Conservation (phyloP, 1,284 basidiomycete species). For the Sanghuangporus sanghuang region DNA sequence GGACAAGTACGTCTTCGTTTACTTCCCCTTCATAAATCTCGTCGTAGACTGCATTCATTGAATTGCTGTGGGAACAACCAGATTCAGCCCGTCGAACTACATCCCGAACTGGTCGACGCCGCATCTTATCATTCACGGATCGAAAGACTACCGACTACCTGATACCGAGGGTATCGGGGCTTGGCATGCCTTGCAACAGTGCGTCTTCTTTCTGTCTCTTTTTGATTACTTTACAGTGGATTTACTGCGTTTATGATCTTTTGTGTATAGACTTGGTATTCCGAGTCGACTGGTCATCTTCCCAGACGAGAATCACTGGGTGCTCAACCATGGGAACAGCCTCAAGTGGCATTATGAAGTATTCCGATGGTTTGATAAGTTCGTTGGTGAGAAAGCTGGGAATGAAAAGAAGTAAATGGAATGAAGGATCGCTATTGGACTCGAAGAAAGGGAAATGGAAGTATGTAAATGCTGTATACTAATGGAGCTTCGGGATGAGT, state of each 20-base stretch:
- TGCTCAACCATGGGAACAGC: constrained; percentile 71
- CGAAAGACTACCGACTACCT: constrained; percentile 80
- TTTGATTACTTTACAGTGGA: neutral
- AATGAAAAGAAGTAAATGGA: neutral
- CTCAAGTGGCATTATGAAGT: constrained; percentile 88
- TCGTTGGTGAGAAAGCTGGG: constrained; percentile 41
- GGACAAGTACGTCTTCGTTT: constrained; percentile 41
- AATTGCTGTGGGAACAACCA: constrained; percentile 22
- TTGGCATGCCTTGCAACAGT: constrained; percentile 80
- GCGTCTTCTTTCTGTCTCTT: constrained; percentile 29
- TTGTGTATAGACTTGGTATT: constrained; percentile 52
- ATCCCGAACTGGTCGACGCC: constrained; percentile 85
- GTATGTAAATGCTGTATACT: no score
- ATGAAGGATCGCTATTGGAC: neutral
- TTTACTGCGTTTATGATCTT: neutral
- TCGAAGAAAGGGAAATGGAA: no score
- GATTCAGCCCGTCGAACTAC: constrained; percentile 72
- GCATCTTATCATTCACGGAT: constrained; percentile 79
- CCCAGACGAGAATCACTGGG: constrained; percentile 94
- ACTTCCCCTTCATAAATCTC: neutral
- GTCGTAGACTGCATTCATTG: neutral
- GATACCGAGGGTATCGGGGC: constrained; percentile 80
- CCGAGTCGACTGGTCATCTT: constrained; percentile 85
- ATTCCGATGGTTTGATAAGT: constrained; percentile 81
- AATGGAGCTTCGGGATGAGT: no score